Evolutionary conservation across 2,329 filamentous ascomycete genomes (phyloP), one percentile per base, ranked within the genome.

Genomic region (Hypoxylon sp.): DNA sequence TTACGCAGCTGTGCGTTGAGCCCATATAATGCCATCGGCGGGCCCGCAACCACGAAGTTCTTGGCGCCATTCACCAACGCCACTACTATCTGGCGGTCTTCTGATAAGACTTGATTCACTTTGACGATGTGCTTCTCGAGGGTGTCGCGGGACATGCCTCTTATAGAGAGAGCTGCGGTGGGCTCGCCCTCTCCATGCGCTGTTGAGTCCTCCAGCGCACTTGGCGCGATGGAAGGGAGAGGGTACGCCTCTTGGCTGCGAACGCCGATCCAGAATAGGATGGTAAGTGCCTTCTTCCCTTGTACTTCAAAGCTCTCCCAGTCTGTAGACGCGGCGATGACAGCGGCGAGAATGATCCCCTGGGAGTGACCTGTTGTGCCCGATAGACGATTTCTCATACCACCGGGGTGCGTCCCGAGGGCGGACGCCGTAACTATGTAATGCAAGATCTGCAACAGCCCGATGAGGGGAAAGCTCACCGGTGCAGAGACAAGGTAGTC

Each of bases 391-490:
- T 60, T 50, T 9, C 66, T 60, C 45, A 75, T 51, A 6, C 72
- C 68, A 3, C 72, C 73, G 0, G 74, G 74, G 18, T 62, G 59
- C 5, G 67, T 66, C 1, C 67, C 64, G 7, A 69, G 56, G 10
- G 69, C 52, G 10, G 66, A 69, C 57, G 72, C 73, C 8, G 64
- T 69, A 18, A 72, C 64, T 10, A 60, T 53, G 40, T 72, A 73
- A 54, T 69, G 65, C 17, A 71, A 61, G 18, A 77, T 67, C 41
- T 72, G 69, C 8, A 74, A 46, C 10, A 75, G 60, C 0, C 73
- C 75, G 17, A 76, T 75, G 5, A 77, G 43, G 1, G 75, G 75
- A 38, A 76, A 72, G 63, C 75, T 77, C 15, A 77, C 67, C 3
- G 75, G 72, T 3, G 74, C 70, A 2, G 70, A 70, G 26, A 72